A percentile compares a stretch with the other conserved stretches of the same genome.
phyloP scores from a whole-genome alignment of 768 basidiomycete species.

The Trametes elegans region DNA sequence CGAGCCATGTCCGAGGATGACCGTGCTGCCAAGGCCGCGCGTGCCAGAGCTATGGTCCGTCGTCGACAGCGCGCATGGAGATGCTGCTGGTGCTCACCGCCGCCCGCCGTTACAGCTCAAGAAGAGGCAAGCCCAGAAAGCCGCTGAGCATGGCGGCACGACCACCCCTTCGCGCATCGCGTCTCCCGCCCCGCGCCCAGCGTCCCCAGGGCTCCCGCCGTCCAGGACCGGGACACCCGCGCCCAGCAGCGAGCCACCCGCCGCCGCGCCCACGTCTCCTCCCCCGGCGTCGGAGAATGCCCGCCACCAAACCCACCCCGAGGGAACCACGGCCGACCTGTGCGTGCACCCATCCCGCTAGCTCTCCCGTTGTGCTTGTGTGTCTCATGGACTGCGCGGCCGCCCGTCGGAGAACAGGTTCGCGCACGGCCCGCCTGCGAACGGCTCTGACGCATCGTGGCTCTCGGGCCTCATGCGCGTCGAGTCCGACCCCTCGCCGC shows the following conservation, averaged over 20 bases:
- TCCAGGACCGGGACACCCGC: conserved; percentile 36
- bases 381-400: neutral
- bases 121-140: conserved; percentile 77
- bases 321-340: conserved; percentile 51
- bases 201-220: conserved; percentile 46
- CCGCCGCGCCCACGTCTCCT: conserved; percentile 8
- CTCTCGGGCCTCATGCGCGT: conserved; percentile 55
- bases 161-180: conserved; percentile 24
- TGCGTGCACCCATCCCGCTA: conserved; percentile 43
- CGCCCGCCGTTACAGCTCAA: conserved; percentile 56
- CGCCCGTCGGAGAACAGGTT: conserved; percentile 38
- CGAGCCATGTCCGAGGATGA: conserved; percentile 58
- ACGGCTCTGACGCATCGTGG: conserved; percentile 49
- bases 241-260: conserved; percentile 24
- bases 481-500: conserved; percentile 26
- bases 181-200: conserved; percentile 29
- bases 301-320: too few relatives aligned
- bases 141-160: conserved; percentile 30
- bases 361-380: neutral
- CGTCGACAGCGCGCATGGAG: neutral
- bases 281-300: conserved; percentile 32
- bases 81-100: neutral
- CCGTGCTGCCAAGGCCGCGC: conserved; percentile 76
- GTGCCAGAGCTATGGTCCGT: conserved; percentile 79
- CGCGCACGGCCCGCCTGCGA: conserved; percentile 31